phyloP scores from a whole-genome alignment of 169 alveolate species.

The Eimeria necatrix region DNA sequence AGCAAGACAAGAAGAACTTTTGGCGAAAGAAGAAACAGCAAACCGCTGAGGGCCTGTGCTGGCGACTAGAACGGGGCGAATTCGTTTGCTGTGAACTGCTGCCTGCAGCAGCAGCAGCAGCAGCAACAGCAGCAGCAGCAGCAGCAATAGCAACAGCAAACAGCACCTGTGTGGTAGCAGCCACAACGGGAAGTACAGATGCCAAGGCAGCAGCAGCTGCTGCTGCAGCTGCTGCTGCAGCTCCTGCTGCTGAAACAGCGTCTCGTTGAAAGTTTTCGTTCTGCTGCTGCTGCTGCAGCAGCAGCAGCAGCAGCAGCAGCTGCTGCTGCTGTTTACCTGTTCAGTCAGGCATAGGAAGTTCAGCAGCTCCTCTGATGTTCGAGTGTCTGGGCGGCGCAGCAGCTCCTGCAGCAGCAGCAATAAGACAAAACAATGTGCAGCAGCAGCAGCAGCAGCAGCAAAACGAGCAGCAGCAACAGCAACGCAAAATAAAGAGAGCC shows the following conservation, averaged over 20 bases:
- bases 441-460: background rate
- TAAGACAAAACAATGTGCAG: too few relatives aligned
- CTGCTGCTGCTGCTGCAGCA: too few relatives aligned
- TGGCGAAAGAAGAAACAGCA: constrained; percentile 3
- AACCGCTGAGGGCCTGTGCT: constrained; percentile 3
- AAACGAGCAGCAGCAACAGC: background rate
- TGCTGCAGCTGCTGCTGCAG: too few relatives aligned
- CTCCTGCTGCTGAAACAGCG: too few relatives aligned
- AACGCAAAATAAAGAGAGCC: too few relatives aligned
- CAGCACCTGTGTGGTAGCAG: background rate
- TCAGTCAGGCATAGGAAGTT: background rate
- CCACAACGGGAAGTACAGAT: background rate
- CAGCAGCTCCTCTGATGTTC: background rate
- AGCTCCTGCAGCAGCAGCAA: background rate
- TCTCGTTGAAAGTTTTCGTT: too few relatives aligned
- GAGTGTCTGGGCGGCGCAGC: constrained; percentile 20
- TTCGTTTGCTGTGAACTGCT: constrained; percentile 1
- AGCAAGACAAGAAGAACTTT: background rate
- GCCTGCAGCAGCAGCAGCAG: constrained; percentile 22
- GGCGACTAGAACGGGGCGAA: background rate
- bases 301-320: too few relatives aligned
- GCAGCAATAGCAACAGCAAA: background rate
- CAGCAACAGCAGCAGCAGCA: background rate
- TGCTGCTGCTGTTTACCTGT: background rate
- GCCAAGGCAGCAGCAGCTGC: background rate